Base-by-base conservation (phyloP, 2,329 filamentous ascomycete genomes). In the Aspergillus sp. region DNA sequence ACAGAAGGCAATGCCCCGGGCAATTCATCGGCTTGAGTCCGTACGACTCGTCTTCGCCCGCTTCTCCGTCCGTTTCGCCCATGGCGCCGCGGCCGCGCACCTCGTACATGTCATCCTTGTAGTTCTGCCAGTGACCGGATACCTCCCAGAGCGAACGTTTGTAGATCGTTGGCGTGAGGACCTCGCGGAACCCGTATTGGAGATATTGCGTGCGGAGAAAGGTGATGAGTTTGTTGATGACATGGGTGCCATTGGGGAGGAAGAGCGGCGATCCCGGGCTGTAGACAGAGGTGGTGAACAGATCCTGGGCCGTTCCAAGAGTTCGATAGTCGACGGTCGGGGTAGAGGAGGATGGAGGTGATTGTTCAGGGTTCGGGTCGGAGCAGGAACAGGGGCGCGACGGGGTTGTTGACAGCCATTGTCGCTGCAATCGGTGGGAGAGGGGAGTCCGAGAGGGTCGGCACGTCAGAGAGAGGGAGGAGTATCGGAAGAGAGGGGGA, bases 21-120 rank as follows among this genome's bases (percentile, higher is more conserved):
- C 91, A 96, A 68, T 96, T 96, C 91, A 96, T 96, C 13, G 91
- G 91, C 71, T 96, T 96, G 61, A 96, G 76, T 16, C 89, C 89
- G 71, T 89, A 95, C 57, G 89, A 87, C 58, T 87, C 85, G 56
- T 88, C 84, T 55, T 86, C 82, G 17, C 77, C 79, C 6, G 70
- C 58, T 55, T 83, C 78, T 2, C 69, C 70, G 5, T 72, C 72
- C 31, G 57, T 74, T 43, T 75, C 66, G 3, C 75, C 75, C 19
- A 67, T 74, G 31, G 75, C 73, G n/a, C 77, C 78, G 14, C 80
- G 76, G 1, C 78, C 79, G 19, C 75, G 69, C 44, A 96, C 91
- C 50, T 88, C 86, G 71, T 92, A 96, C 91, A 96, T 96, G 66
- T 96, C 90, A 64, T 95, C 87, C 54, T 89, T 87, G 74, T 95